A percentile compares a stretch with the other conserved stretches of the same genome.
Conservation (phyloP, 257 asterid genomes). For the Ehretia macrophylla region DNA sequence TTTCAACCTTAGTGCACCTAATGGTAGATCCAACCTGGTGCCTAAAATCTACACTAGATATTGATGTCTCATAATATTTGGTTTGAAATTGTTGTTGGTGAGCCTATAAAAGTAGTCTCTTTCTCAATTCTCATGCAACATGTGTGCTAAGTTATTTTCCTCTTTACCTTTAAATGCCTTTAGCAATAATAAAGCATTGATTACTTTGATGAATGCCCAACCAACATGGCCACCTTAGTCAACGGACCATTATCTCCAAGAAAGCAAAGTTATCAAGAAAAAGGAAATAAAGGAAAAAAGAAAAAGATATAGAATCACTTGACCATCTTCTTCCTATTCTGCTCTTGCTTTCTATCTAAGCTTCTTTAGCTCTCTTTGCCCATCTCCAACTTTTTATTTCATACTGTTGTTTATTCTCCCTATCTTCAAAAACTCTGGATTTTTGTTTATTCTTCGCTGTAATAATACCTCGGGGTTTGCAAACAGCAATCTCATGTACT, state of each 20-base stretch:
- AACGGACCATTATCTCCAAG: slow-evolving; percentile 30
- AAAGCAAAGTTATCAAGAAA: slow-evolving; percentile 15
- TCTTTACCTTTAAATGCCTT: slow-evolving; percentile 20
- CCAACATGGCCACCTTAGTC: slow-evolving; percentile 34
- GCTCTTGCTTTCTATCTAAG: slow-evolving; percentile 20
- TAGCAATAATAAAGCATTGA: slow-evolving; percentile 21
- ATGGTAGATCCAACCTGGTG: no score
- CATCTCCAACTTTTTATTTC: neutral
- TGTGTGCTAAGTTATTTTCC: neutral
- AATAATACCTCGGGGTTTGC: no score
- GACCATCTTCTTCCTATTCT: slow-evolving; percentile 13
- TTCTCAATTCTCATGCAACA: slow-evolving; percentile 2
- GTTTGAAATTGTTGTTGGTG: no score
- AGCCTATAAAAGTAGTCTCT: no score
- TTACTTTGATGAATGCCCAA: slow-evolving; percentile 39
- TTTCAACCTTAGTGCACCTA: no score
- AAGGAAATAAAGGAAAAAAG: neutral
- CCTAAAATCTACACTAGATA: no score
- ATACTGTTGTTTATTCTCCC: neutral
- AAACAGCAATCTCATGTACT: no score
- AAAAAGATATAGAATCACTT: slow-evolving; percentile 12
- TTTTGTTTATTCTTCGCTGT: no score
- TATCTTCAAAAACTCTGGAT: no score
- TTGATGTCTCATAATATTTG: no score
- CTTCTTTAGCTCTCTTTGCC: slow-evolving; percentile 12